Conservation (phyloP, 257 asterid genomes). For the Rhazya stricta region DNA sequence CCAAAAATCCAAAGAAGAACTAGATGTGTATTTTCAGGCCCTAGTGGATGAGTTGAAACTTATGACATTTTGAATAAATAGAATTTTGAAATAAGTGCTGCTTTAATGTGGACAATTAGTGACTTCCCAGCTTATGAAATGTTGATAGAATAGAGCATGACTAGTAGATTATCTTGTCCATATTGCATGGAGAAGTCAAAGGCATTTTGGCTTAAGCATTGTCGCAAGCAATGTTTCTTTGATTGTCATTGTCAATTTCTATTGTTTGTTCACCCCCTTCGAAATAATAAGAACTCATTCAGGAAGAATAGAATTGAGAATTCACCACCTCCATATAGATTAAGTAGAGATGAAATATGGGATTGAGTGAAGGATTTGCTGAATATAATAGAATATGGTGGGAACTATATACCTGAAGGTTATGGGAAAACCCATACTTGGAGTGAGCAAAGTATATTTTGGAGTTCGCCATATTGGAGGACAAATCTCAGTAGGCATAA, state of each 20-base stretch:
- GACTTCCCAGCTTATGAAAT: background rate
- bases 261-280: background rate
- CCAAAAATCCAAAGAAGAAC: background rate
- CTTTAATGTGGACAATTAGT: background rate
- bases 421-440: background rate
- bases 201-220: background rate
- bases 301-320: background rate
- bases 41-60: slow-evolving; percentile 12
- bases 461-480: background rate
- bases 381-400: background rate
- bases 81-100: background rate
- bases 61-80: background rate
- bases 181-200: no score
- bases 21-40: slow-evolving; percentile 7
- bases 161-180: background rate
- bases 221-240: no score
- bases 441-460: background rate
- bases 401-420: background rate
- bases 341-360: background rate
- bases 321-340: background rate
- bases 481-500: no score
- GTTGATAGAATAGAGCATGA: background rate
- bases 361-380: background rate
- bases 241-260: background rate
- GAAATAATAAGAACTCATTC: background rate